Evolutionary conservation across 371 early-diverging fungal species (phyloP).

Genomic region (Mortierella sp.): DNA sequence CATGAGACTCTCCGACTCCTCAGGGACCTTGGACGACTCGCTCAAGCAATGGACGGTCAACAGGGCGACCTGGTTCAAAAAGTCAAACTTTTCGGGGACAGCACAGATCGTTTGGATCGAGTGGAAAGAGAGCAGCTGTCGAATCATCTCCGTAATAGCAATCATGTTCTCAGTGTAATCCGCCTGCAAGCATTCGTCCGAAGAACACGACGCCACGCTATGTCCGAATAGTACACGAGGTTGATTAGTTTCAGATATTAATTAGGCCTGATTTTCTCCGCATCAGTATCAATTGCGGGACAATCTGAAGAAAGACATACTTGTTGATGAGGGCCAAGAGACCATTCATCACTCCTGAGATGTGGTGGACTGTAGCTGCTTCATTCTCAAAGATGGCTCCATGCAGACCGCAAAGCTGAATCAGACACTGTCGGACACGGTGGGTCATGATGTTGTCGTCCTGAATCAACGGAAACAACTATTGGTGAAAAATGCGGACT

Average conservation of each 20-base stretch:
- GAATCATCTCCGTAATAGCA: constrained; percentile 57
- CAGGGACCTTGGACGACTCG: constrained; percentile 65
- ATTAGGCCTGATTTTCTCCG: constrained; percentile 55
- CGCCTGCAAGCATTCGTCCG: constrained; percentile 51
- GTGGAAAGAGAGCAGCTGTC: constrained; percentile 52
- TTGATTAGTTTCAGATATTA: background rate
- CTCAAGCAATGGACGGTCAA: constrained; percentile 73
- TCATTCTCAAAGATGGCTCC: constrained; percentile 71
- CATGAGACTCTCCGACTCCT: constrained; percentile 68
- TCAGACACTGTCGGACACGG: constrained; percentile 74
- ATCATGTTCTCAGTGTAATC: constrained; percentile 57
- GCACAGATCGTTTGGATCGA: constrained; percentile 60
- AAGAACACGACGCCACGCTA: constrained; percentile 49
- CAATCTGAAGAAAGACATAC: constrained; percentile 62
- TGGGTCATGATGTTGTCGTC: constrained; percentile 66
- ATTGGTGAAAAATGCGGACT: constrained; percentile 6
- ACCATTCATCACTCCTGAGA: constrained; percentile 69
- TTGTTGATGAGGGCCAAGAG: constrained; percentile 67
- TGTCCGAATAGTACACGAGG: background rate
- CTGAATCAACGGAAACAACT: constrained; percentile 62
- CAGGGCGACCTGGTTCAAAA: constrained; percentile 74
- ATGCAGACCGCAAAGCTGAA: constrained; percentile 80
- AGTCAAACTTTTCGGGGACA: constrained; percentile 71
- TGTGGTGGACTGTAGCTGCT: constrained; percentile 61
- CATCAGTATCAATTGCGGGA: constrained; percentile 66